phyloP scores from a whole-genome alignment of 305 asterid genomes.

The Solanum aculeatissimum region DNA sequence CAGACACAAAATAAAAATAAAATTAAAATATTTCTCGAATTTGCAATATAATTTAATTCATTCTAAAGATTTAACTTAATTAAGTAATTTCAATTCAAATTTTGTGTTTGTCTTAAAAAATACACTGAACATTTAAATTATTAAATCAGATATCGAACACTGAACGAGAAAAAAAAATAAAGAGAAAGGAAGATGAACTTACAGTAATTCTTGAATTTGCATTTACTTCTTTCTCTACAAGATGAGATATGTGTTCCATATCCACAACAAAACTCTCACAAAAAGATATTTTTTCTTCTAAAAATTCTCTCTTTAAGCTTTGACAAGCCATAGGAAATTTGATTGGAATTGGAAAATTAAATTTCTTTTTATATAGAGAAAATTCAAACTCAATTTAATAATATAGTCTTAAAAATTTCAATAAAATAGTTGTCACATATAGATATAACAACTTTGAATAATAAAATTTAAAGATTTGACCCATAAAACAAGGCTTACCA shows the following conservation, averaged over 20 bases:
- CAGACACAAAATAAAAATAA: neutral
- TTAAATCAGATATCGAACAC: neutral
- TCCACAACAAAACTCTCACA: constrained; percentile 6
- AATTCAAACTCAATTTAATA: neutral
- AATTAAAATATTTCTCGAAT: neutral
- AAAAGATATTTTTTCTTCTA: neutral
- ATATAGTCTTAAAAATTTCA: neutral
- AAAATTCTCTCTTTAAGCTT: neutral
- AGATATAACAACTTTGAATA: neutral
- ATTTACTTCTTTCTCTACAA: constrained; percentile 30
- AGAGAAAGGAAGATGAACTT: constrained; percentile 4
- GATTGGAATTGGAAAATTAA: neutral
- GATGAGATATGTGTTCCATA: constrained; percentile 46
- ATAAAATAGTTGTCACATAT: neutral
- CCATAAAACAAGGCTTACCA: neutral
- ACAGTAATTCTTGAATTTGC: constrained; percentile 54
- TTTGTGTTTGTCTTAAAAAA: neutral
- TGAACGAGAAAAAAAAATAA: neutral
- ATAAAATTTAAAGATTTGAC: neutral
- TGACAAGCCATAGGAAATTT: neutral
- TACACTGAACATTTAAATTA: neutral
- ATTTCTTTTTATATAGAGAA: neutral
- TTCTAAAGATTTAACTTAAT: neutral
- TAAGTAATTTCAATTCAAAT: neutral
- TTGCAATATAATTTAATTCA: neutral